phyloP scores from a whole-genome alignment of 2,329 filamentous ascomycete genomes.

The Parasarocladium wereldwijsianum region DNA sequence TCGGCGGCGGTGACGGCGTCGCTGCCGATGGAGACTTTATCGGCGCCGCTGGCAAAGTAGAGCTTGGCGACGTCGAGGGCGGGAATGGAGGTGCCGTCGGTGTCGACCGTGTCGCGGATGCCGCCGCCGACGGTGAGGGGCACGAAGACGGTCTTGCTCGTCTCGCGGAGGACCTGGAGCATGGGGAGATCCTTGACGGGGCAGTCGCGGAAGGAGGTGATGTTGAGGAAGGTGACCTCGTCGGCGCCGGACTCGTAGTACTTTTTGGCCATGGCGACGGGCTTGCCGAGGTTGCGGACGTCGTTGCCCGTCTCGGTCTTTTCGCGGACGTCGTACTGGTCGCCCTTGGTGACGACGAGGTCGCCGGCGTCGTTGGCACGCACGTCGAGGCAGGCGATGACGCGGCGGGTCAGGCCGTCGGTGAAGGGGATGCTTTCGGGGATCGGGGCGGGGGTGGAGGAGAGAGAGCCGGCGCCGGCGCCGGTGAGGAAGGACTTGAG shows the following conservation, averaged over 20 bases:
- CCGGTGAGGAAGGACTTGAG: slow-evolving; percentile 79
- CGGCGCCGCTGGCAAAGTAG: slow-evolving; percentile 94
- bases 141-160: slow-evolving; percentile 87
- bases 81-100: slow-evolving; percentile 71
- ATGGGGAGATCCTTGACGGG: slow-evolving; percentile 86
- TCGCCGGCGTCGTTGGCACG: slow-evolving; percentile 89
- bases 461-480: slow-evolving; percentile 37
- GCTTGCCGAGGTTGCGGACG: slow-evolving; percentile 89
- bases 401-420: slow-evolving; percentile 74
- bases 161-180: slow-evolving; percentile 79
- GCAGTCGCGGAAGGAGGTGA: slow-evolving; percentile 93
- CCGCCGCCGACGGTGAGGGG: slow-evolving; percentile 91
- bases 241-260: slow-evolving; percentile 97
- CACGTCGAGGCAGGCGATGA: slow-evolving; percentile 94
- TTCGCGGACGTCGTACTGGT: slow-evolving; percentile 96
- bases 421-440: slow-evolving; percentile 10
- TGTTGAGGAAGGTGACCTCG: slow-evolving; percentile 95
- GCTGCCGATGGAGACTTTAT: slow-evolving; percentile 94
- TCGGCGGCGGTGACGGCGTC: slow-evolving; percentile 90
- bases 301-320: slow-evolving; percentile 48
- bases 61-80: slow-evolving; percentile 87
- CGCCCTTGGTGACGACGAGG: slow-evolving; percentile 93
- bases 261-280: slow-evolving; percentile 80
- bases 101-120: slow-evolving; percentile 83
- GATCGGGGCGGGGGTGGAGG: slow-evolving; percentile 7